phyloP scores from a whole-genome alignment of 106 monocot genomes.

The Hemerocallis citrina region DNA sequence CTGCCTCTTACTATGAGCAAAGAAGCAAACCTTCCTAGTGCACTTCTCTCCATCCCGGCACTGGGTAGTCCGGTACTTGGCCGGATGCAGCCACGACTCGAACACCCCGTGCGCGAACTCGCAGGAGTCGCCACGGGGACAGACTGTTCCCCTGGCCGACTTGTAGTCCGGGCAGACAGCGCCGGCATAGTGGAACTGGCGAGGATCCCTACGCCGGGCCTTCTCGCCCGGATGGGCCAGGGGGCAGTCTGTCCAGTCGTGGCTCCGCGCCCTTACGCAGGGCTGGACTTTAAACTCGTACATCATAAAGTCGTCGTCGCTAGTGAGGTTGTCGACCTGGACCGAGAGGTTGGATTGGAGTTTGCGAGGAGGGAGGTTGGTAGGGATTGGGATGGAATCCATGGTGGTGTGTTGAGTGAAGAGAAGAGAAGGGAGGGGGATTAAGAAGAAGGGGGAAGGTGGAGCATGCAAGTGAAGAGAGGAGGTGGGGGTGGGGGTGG shows the following conservation, averaged over 20 bases:
- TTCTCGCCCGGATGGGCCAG: slow-evolving; percentile 25
- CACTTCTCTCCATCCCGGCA: slow-evolving; percentile 40
- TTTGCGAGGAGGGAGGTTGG: too few relatives aligned
- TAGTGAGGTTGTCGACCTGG: not conserved
- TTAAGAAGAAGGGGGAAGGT: too few relatives aligned
- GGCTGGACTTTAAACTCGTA: slow-evolving; percentile 7
- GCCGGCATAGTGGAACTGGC: slow-evolving; percentile 35
- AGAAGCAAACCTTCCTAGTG: slow-evolving; percentile 20
- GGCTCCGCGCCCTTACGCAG: not conserved
- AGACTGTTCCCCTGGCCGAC: not conserved
- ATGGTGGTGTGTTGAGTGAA: too few relatives aligned
- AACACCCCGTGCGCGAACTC: slow-evolving; percentile 53
- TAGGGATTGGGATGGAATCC: too few relatives aligned
- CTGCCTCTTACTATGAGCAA: slow-evolving; percentile 32
- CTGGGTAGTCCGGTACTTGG: slow-evolving; percentile 41
- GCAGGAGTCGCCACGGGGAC: slow-evolving; percentile 28
- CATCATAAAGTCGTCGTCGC: slow-evolving; percentile 1
- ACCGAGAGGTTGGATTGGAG: not conserved
- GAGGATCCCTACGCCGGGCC: slow-evolving; percentile 31
- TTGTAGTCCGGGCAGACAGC: slow-evolving; percentile 34
- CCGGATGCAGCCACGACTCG: slow-evolving; percentile 58
- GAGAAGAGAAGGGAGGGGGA: too few relatives aligned
- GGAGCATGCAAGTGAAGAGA: too few relatives aligned
- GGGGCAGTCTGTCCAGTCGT: slow-evolving; percentile 14
- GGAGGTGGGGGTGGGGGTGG: too few relatives aligned